Base-by-base conservation (phyloP, 805 yeast species). In the Huiozyma naganishii region DNA sequence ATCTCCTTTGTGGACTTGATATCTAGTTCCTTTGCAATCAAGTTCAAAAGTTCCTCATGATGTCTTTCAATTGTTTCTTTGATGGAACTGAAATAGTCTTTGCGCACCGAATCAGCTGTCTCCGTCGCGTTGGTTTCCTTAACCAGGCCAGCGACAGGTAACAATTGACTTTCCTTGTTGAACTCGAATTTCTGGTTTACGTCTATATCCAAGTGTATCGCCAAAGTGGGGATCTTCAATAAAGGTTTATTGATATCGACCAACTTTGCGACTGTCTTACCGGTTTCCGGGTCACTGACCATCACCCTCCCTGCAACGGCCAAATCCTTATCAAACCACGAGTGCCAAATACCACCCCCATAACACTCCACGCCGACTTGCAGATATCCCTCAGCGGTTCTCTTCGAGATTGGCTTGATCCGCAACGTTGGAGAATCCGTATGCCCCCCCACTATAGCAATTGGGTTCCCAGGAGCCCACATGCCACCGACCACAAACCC, bases 321-420 rank as follows among this genome's bases (percentile, higher is more conserved):
- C 53, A 92, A 72, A 61, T 90, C 97, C 47, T 97, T 77, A 62
- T 90, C 98, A 58, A 92, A 90, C 97, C 97, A 90, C 5, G 95
- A 77, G 59, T 86, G 96, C 79, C 97, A 92, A 44, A 89, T 79
- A 41, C 95, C 92, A 32, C 97, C 97, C 45, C 98, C 97, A 57
- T 90, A 90, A 41, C 81, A 76, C 64, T 92, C 97, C 7, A 92
- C 95, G 34, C 95, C 97, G 13, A 92, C 78, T 61, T 89, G 95
- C 44, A 78, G 72, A 55, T 79, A 90, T 1, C 95, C 95, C 53
- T 84, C 89, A 12, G 71, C 67, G 8, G 67, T 62, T 52, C 75
- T 76, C 57, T 80, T 78, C 27, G 95, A 83, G 29, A 83, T 70
- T 9, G 98, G 98, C 66, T 90, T 92, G 52, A 90, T 76, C 58